Percentiles rank a stretch among this genome's conserved stretches.
These are phyloP conservation scores for Camelina neglecta DNA, from an alignment of 345 rosid genomes.

Conservation along the genomic window DNA sequence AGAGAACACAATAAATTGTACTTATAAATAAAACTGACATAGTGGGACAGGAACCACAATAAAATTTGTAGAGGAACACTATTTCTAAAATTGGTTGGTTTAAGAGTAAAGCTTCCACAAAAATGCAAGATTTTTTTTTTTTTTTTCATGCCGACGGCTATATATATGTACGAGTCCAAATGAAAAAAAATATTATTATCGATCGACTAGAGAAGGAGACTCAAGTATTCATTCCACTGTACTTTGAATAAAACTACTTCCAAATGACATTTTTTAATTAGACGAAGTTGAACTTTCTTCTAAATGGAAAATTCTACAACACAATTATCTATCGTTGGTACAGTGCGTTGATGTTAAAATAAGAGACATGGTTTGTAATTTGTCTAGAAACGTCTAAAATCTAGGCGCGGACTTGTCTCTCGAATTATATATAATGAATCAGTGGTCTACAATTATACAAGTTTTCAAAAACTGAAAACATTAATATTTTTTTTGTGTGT, in stretches of 20 bases:
- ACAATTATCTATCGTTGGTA: background rate
- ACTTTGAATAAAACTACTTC: constrained; percentile 3
- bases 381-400: constrained; percentile 28
- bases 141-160: constrained; percentile 1
- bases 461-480: constrained; percentile 8
- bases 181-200: background rate
- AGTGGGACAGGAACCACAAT: constrained; percentile 16
- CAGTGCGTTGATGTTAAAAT: constrained; percentile 5
- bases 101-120: constrained; percentile 17
- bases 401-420: constrained; percentile 39
- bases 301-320: constrained; percentile 12
- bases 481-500: background rate
- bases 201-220: constrained; percentile 4
- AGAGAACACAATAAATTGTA: constrained; percentile 10
- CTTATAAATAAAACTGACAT: constrained; percentile 20
- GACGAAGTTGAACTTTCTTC: background rate
- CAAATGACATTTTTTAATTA: background rate
- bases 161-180: background rate
- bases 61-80: background rate
- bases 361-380: constrained; percentile 24
- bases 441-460: constrained; percentile 25
- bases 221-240: background rate
- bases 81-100: constrained; percentile 26
- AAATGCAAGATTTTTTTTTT: constrained; percentile 12
- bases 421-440: background rate